Evolutionary conservation across 495 filamentous ascomycete species (phyloP), one percentile per base, ranked within the genome.

Genomic region (Penicillium roqueforti): DNA sequence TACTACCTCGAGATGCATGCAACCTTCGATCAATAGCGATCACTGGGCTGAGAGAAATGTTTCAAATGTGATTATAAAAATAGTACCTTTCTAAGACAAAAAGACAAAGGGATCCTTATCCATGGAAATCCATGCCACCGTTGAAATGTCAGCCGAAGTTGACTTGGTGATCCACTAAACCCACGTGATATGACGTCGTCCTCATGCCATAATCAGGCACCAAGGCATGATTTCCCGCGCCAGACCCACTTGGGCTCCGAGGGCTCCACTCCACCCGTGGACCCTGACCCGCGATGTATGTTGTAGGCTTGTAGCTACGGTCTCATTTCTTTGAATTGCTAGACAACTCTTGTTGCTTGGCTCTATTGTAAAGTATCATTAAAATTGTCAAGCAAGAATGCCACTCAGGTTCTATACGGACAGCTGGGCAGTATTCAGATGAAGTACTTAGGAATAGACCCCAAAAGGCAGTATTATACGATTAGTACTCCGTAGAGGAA

Each of bases 1-100:
- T 49, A 25, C 53, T 9, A 55, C 53, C 53, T 55, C 19, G 26
- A 6, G 9, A 23, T 39, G 19, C 13, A 48, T 55, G 53, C 43
- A 55, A 55, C 53, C 10, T 48, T 47, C 43, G 16, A 37, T 46
- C 26, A n/a, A 25, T 22, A 19, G 8, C 19, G 8, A 9, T n/a
- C 16, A 26, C n/a, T 28, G 4, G 20, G 18, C 3, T 18, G 16
- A 14, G 16, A 7, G 11, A n/a, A 14, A 0, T 1, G 0, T 47
- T 16, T 54, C 39, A 6, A 26, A 36, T 11, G 2, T 9, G 8
- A 16, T 13, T 20, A 28, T 19, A 31, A 50, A 50, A 38, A 50
- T 50, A 40, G 36, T 5, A 40, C 5, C 18, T 3, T 25, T n/a
- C n/a, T n/a, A n/a, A n/a, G 18, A 25, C 22, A 25, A 16, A 13